Base-by-base conservation (phyloP, 2,329 filamentous ascomycete species). In the Microsporum canis region DNA sequence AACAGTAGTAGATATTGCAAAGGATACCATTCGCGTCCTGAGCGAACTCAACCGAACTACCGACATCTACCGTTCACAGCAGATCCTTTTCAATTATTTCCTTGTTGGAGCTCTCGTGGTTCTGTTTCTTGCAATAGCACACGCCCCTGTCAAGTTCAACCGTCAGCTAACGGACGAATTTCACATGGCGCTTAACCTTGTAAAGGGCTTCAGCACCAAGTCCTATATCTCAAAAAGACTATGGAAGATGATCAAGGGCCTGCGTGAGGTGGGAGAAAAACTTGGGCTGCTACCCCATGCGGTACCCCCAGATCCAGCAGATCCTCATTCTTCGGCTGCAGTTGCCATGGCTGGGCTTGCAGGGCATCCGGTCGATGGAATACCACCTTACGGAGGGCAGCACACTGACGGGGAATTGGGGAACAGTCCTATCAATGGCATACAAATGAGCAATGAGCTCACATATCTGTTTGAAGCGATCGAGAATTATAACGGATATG, bases 71-170 rank as follows among this genome's bases (percentile, higher is more conserved):
- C 79, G 78, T 45, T 81, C 79, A 6, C 83, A 86, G 66, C 84
- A 87, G 67, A 79, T 83, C 49, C 78, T 82, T 62, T 87, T 86
- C 76, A 86, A 87, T 70, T 85, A 86, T 64, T 87, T 87, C 73
- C 78, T 87, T 43, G 80, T 85, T 12, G 82, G 82, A 34, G 84
- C 83, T 0, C 73, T 87, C 8, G 84, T 83, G 0, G 84, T 85
- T 0, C 75, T 87, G 1, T 85, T 87, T 68, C 76, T 87, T 1
- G 83, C 84, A 1, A 84, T 86, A 1, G 83, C 81, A 17, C 84
- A 87, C 70, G 83, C 84, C 3, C 83, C 84, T 0, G 77, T 78
- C 0, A 77, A 84, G 6, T 87, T 86, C 68, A 83, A 80, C 63
- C 74, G 78, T 5, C 76, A 79, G 64, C 82, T 84, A n/a, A 78